Evolutionary conservation across 805 yeast genomes (phyloP), one percentile per base, ranked within the genome.

Genomic region (Candida silvatica): DNA sequence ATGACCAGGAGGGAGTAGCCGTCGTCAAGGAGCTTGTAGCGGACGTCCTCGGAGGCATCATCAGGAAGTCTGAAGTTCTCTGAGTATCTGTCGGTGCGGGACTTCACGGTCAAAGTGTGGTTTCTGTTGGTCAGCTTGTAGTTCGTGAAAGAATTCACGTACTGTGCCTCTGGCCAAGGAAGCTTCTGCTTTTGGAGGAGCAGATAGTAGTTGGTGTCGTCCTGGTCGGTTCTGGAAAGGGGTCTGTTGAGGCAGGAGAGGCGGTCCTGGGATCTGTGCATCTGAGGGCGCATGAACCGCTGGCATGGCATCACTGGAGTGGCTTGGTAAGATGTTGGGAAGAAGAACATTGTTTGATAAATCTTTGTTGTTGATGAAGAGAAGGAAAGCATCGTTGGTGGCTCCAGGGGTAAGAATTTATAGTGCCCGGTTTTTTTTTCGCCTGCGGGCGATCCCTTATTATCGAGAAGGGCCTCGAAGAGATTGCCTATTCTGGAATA

Each of bases 41-140:
- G 35, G 3, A 54, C 35, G 3, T 46, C 41, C 2, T 37, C 17
- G 5, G 38, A 30, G 4, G 44, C 44, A 36, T 54, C 52, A 2
- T 29, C 26, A 3, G 61, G 61, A 14, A 56, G 32, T 4, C 39
- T 37, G 29, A 43, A 34, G n/a, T 35, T 24, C n/a, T 45, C 43
- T 17, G 31, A 41, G 27, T 38, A 54, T 14, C 40, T 32, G 29
- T 56, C 61, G 8, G 15, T 31, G 2, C 32, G 27, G 2, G 56
- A 52, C 20, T 40, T 42, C 20, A 56, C 42, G 4, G 38, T 14
- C 9, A 56, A 35, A 17, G 38, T 30, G 5, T 39, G 34, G 1
- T 37, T 43, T 6, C 39, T 23, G n/a, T 52, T 38, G 18, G 39
- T 43, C 14, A 56, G 28, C 30, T 49, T 39, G 31, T 54, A 56